Evolutionary conservation across 495 filamentous ascomycete genomes (phyloP), one percentile per base, ranked within the genome.

Genomic region (Hypoxylon fragiforme): DNA sequence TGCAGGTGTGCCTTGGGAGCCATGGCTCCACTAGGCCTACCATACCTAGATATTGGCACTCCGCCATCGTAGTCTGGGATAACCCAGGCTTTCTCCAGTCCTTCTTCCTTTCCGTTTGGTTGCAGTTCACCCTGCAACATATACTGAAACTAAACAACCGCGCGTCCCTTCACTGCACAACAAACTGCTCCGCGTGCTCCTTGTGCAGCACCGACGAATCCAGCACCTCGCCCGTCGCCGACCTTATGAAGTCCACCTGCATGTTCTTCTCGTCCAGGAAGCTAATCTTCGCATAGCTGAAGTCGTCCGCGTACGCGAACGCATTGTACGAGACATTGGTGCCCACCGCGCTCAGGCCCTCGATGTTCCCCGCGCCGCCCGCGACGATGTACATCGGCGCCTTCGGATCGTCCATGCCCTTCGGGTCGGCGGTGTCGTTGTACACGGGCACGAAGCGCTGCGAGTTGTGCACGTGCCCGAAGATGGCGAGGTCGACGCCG

Each of bases 391-490:
- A 84, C 80, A 83, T 73, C 0, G 81, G 79, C 1, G 79, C 80
- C 22, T 63, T 67, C 12, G 81, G 81, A 38, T 85, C 70, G 1
- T 76, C 48, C 68, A 83, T 64, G 0, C 77, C 79, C 0, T 74
- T 75, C 13, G 71, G 58, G 43, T 77, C 73, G 0, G 71, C 74
- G 0, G 62, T 72, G 20, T 63, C 65, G 38, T 84, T 66, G 48
- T 61, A 61, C 0, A 68, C 62, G 12, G 74, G 73, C 45, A 53
- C 40, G 43, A 69, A 68, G 7, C 73, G 66, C 59, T 84, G 75
- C 24, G 77, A 79, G 63, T 80, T 81, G 53, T 86, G 83, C 14
- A 80, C 77, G 59, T 86, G 83, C 1, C 83, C 83, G 64, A 81
- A 81, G 7, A 85, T 74, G 21, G 70, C 81, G 6, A 86, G 64